Percentiles rank a stretch among this genome's conserved stretches.
Evolutionary conservation across 2,329 filamentous ascomycete species (phyloP).

Genomic region (Paracoccidioides brasiliensis): DNA sequence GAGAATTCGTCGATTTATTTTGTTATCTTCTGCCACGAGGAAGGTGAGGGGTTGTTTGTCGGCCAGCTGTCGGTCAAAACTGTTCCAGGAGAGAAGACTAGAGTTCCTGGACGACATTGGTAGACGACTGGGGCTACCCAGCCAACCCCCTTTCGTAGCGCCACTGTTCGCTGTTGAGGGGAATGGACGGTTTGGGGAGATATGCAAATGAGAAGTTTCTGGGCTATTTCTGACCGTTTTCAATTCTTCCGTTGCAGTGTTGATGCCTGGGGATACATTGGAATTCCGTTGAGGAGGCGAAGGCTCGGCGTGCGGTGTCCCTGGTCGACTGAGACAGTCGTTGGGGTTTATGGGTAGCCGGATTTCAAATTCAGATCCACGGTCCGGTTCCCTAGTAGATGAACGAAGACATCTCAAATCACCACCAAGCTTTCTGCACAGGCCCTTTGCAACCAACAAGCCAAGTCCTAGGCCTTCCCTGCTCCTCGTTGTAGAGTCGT

Average conservation of each 20-base stretch:
- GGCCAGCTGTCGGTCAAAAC: constrained; percentile 42
- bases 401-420: constrained; percentile 53
- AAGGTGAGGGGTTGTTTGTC: constrained; percentile 51
- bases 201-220: neutral
- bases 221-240: neutral
- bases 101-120: neutral
- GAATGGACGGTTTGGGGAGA: neutral
- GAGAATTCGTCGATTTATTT: constrained; percentile 55
- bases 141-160: neutral
- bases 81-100: constrained; percentile 9
- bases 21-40: constrained; percentile 60
- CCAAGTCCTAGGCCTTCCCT: constrained; percentile 58
- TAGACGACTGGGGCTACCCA: neutral
- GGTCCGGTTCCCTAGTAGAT: constrained; percentile 45
- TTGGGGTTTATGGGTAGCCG: constrained; percentile 45
- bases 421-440: constrained; percentile 55
- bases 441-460: constrained; percentile 57
- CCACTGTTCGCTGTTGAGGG: neutral
- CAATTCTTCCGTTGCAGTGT: neutral
- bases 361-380: constrained; percentile 57
- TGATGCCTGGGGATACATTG: constrained; percentile 1
- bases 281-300: constrained; percentile 16
- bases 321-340: constrained; percentile 37
- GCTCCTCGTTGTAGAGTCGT: constrained; percentile 52
- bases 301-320: constrained; percentile 36